Evolutionary conservation across 2,329 filamentous ascomycete species (phyloP).

Genomic region (Colletotrichum cordylinicola): DNA sequence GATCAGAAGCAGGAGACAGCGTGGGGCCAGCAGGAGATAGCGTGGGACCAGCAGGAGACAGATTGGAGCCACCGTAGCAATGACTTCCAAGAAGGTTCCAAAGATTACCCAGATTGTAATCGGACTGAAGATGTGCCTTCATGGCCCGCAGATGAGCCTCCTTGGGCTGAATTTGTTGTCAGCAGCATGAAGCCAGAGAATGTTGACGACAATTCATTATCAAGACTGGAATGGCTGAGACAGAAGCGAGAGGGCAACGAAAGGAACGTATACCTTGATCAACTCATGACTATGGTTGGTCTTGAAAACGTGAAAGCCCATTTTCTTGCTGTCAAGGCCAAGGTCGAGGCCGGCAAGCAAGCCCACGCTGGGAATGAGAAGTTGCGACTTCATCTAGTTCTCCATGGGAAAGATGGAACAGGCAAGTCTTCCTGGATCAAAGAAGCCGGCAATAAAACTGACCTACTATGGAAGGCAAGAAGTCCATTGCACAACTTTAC

Average conservation of each 20-base stretch:
- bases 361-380: neutral
- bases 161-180: neutral
- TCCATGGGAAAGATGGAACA: neutral
- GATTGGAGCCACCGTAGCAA: neutral
- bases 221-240: conserved; percentile 36
- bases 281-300: conserved; percentile 67
- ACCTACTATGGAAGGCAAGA: conserved; percentile 49
- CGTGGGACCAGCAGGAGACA: neutral
- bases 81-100: conserved; percentile 31
- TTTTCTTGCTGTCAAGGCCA: neutral
- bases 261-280: conserved; percentile 60
- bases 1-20: neutral
- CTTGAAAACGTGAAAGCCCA: conserved; percentile 46
- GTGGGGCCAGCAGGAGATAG: neutral
- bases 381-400: neutral
- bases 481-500: conserved; percentile 64
- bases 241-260: conserved; percentile 52
- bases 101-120: conserved; percentile 26
- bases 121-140: neutral
- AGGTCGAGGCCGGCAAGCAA: neutral
- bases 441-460: neutral
- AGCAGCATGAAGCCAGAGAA: conserved; percentile 28
- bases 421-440: neutral
- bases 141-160: neutral
- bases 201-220: conserved; percentile 46